These are phyloP conservation scores for Debaryomyces singareniensis DNA, from an alignment of 1,139 yeast species.

Conservation along the genomic window DNA sequence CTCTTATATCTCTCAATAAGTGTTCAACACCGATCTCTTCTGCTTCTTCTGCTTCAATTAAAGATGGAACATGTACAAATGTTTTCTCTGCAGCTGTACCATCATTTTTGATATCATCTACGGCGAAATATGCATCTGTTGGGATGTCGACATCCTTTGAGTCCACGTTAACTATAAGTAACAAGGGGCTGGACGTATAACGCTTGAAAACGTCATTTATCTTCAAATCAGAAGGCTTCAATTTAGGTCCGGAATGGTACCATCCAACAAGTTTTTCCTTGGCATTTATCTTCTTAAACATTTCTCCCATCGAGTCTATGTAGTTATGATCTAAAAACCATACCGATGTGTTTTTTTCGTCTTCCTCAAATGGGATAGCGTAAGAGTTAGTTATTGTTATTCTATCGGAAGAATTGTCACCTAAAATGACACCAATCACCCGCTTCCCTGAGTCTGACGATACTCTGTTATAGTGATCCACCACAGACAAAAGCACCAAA, in stretches of 20 bases:
- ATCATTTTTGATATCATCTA: slow-evolving; percentile 93
- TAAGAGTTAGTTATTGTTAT: slow-evolving; percentile 70
- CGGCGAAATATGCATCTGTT: slow-evolving; percentile 90
- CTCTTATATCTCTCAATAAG: slow-evolving; percentile 85
- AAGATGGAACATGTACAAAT: slow-evolving; percentile 87
- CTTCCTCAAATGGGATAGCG: slow-evolving; percentile 96
- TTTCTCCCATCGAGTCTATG: slow-evolving; percentile 93
- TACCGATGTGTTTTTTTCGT: slow-evolving; percentile 84
- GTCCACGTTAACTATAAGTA: slow-evolving; percentile 87
- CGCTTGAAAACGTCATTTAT: slow-evolving; percentile 85
- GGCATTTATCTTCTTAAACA: slow-evolving; percentile 97
- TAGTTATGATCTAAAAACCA: slow-evolving; percentile 98
- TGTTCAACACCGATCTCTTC: slow-evolving; percentile 99
- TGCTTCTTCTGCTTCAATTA: slow-evolving; percentile 96
- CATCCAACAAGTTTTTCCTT: slow-evolving; percentile 94
- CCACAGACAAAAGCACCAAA: slow-evolving; percentile 84
- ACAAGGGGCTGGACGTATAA: slow-evolving; percentile 75
- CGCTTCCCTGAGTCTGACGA: slow-evolving; percentile 67
- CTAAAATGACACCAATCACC: slow-evolving; percentile 90
- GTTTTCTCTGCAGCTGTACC: slow-evolving; percentile 94
- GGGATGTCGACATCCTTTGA: slow-evolving; percentile 83
- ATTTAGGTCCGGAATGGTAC: slow-evolving; percentile 97
- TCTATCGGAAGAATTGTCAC: slow-evolving; percentile 58
- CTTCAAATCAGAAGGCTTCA: slow-evolving; percentile 80
- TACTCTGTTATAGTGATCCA: slow-evolving; percentile 89